Evolutionary conservation across 2,329 filamentous ascomycete species (phyloP).

Genomic region (Orbilia ellipsospora): DNA sequence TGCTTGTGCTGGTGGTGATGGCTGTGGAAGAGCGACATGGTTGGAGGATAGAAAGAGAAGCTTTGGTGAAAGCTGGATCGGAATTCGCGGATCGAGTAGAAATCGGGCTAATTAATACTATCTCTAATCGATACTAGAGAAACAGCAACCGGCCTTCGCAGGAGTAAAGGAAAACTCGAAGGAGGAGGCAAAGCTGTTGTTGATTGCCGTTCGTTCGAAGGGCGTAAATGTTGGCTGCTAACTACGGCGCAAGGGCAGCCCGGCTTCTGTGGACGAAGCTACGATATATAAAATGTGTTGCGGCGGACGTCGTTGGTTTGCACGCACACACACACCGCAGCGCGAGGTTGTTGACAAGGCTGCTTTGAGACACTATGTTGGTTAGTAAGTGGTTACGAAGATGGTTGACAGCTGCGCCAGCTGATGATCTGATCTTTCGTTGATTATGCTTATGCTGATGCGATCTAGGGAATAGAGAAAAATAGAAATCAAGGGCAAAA

Average conservation of each 20-base stretch:
- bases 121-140: too few relatives aligned
- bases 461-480: not conserved
- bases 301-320: not conserved
- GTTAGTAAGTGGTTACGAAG: not conserved
- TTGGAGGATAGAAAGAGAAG: not conserved
- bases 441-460: too few relatives aligned
- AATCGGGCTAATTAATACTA: too few relatives aligned
- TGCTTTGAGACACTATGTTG: not conserved
- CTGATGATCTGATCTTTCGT: too few relatives aligned
- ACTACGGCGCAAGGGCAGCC: not conserved
- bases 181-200: too few relatives aligned
- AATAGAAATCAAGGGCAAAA: not conserved
- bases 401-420: too few relatives aligned
- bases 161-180: too few relatives aligned
- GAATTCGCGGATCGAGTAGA: too few relatives aligned
- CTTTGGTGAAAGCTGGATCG: too few relatives aligned
- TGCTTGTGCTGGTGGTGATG: constrained; percentile 25
- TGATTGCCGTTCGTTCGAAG: too few relatives aligned
- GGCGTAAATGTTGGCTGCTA: not conserved
- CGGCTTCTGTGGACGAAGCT: not conserved
- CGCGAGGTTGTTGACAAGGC: constrained; percentile 5
- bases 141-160: too few relatives aligned
- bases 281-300: not conserved
- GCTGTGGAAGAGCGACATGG: constrained; percentile 50
- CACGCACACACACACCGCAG: not conserved